These are phyloP conservation scores for Chlorella variabilis DNA, from an alignment of 163 green algal species.

Conservation along the genomic window DNA sequence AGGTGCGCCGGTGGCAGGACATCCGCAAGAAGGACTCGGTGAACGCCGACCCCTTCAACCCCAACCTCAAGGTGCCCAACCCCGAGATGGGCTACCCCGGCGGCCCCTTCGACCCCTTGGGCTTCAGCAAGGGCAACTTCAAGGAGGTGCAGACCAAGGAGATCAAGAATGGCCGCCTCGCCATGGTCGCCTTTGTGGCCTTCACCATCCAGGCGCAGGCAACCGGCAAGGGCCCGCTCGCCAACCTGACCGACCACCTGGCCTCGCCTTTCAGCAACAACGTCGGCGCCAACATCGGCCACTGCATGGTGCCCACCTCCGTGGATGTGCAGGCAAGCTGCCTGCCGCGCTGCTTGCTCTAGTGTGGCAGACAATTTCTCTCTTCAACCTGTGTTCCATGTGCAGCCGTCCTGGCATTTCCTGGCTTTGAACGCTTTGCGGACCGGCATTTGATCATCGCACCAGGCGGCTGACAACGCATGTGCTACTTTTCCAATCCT, in stretches of 20 bases:
- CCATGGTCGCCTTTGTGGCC: slow-evolving; percentile 72
- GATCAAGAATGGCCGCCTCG: slow-evolving; percentile 95
- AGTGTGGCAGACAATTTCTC: not conserved
- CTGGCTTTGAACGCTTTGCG: not conserved
- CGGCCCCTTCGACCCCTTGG: slow-evolving; percentile 79
- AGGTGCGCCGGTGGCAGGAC: slow-evolving; percentile 91
- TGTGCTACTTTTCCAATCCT: no score
- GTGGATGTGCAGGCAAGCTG: slow-evolving; percentile 64
- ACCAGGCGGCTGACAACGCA: no score
- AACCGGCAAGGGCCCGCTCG: slow-evolving; percentile 79
- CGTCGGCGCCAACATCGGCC: slow-evolving; percentile 61
- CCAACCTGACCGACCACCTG: slow-evolving; percentile 80
- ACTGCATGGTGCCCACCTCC: slow-evolving; percentile 59
- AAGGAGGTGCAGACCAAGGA: slow-evolving; percentile 84
- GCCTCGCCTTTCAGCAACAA: slow-evolving; percentile 68
- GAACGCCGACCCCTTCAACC: slow-evolving; percentile 81
- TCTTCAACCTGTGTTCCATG: not conserved
- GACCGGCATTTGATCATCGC: no score
- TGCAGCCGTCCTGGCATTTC: not conserved
- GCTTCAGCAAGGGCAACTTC: slow-evolving; percentile 79
- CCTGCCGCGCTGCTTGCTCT: not conserved
- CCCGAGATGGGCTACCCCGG: slow-evolving; percentile 88
- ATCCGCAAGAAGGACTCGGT: slow-evolving; percentile 88
- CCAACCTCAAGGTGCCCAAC: slow-evolving; percentile 86
- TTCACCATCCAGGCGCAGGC: slow-evolving; percentile 80